Conservation (phyloP, 305 asterid species). For the Rubia peregrina region DNA sequence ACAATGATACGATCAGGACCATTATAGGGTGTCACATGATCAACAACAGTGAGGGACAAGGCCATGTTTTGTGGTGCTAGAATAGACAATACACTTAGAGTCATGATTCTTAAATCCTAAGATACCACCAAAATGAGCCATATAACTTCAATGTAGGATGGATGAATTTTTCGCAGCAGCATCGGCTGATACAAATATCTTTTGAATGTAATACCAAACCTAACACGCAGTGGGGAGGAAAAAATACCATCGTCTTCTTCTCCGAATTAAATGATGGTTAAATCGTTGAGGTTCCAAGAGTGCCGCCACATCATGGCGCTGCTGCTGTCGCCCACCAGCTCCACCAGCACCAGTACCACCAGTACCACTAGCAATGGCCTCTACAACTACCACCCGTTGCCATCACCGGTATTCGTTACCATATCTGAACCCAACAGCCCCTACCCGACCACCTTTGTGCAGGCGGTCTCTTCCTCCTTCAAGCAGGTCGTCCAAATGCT, state of each 20-base stretch:
- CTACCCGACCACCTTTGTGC: slow-evolving; percentile 87
- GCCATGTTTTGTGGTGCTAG: too few species aligned
- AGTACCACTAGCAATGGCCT: slow-evolving; percentile 30
- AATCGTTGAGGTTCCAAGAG: slow-evolving; percentile 35
- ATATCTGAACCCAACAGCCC: slow-evolving; percentile 64
- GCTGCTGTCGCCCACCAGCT: slow-evolving; percentile 50
- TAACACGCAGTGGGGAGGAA: not conserved
- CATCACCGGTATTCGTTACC: slow-evolving; percentile 41
- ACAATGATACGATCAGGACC: too few species aligned
- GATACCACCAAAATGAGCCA: too few species aligned
- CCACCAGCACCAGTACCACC: slow-evolving; percentile 41
- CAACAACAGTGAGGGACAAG: too few species aligned
- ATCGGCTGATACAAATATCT: too few species aligned
- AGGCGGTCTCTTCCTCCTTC: slow-evolving; percentile 81
- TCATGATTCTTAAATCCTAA: too few species aligned
- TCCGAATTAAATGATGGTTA: slow-evolving; percentile 38
- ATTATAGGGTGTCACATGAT: too few species aligned
- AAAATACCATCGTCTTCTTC: not conserved
- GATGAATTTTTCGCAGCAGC: too few species aligned
- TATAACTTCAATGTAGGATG: too few species aligned
- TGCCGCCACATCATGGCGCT: slow-evolving; percentile 27
- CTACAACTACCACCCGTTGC: slow-evolving; percentile 37
- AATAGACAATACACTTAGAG: too few species aligned
- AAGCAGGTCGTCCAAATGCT: slow-evolving; percentile 93
- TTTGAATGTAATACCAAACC: too few species aligned